Evolutionary conservation across 2,329 filamentous ascomycete genomes (phyloP), one percentile per base, ranked within the genome.

Genomic region (Fusarium veterinarium): DNA sequence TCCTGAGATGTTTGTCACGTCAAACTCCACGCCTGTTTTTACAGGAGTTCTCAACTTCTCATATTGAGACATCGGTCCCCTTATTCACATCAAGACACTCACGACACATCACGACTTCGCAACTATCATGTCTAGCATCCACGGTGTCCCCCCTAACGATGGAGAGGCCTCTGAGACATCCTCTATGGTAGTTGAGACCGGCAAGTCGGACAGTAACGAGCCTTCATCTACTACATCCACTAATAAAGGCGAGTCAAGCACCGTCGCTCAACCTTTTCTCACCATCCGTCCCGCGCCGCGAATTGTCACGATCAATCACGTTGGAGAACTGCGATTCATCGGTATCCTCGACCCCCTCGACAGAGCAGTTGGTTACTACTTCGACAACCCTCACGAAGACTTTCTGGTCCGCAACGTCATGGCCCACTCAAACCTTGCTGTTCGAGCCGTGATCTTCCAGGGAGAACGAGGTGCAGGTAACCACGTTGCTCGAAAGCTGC

Each of bases 91-190:
- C 20, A 31, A 48, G 14, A n/a, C 14, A 33, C 14, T n/a, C 19
- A 8, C 25, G 19, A 17, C 0, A 2, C 28, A 8, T 13, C 28
- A 49, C 10, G 3, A 33, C 30, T 9, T 33, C n/a, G 8, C 30
- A 16, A 5, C 46, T 5, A 4, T 7, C 30, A 49, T 49, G 30
- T 49, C 46, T 13, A 11, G 23, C 8, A 8, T 19, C 16, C n/a
- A 33, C 1, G 8, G 6, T 19, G 2, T 6, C n/a, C 3, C 10
- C 2, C 3, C 8, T 16, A 10, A 13, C 11, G 46, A 49, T 10
- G 46, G 13, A 23, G 30, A 8, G 11, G 16, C 30, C 8, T 19
- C 11, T 2, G 30, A 33, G 10, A 48, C 45, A 3, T 33, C 30
- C 14, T 33, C 46, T 1, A 49, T 23, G 16, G n/a, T 33, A 12